Evolutionary conservation across 768 basidiomycete genomes (phyloP).

Genomic region (Lactarius hatsudake): DNA sequence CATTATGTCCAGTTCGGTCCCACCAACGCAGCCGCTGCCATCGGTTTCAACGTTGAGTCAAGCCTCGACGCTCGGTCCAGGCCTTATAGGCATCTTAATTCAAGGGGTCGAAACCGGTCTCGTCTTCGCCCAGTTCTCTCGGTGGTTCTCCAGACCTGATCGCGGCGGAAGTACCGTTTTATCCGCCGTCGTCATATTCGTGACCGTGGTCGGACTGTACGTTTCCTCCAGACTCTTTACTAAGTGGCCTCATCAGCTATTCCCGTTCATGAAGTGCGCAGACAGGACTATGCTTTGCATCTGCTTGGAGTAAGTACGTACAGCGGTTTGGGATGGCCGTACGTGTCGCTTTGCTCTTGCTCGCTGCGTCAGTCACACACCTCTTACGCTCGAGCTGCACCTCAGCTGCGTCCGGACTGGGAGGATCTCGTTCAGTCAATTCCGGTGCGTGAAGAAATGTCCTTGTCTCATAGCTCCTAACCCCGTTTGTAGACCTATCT

Average conservation of each 20-base stretch:
- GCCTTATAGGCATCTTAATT: constrained; percentile 1
- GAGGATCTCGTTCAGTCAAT: background rate
- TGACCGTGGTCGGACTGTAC: constrained; percentile 16
- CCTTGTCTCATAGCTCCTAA: background rate
- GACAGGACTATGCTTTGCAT: constrained; percentile 6
- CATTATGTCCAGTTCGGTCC: constrained; percentile 3
- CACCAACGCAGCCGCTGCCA: background rate
- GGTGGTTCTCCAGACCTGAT: constrained; percentile 5
- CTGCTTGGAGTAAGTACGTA: constrained; percentile 9
- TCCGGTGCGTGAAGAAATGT: constrained; percentile 1
- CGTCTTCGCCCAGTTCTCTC: constrained; percentile 12
- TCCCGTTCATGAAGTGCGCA: background rate
- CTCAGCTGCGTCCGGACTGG: constrained; percentile 1
- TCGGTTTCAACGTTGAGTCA: background rate
- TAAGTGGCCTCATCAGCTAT: background rate
- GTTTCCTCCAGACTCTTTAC: background rate
- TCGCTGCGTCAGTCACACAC: background rate
- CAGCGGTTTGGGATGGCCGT: background rate
- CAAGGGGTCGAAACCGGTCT: constrained; percentile 14
- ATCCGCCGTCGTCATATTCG: background rate
- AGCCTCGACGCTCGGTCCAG: constrained; percentile 1
- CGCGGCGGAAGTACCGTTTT: background rate
- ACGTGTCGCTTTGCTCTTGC: background rate
- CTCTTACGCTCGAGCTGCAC: background rate
- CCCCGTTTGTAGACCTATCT: background rate